Evolutionary conservation across 768 basidiomycete species (phyloP), one percentile per base, ranked within the genome.

Genomic region (Calocybe indica): DNA sequence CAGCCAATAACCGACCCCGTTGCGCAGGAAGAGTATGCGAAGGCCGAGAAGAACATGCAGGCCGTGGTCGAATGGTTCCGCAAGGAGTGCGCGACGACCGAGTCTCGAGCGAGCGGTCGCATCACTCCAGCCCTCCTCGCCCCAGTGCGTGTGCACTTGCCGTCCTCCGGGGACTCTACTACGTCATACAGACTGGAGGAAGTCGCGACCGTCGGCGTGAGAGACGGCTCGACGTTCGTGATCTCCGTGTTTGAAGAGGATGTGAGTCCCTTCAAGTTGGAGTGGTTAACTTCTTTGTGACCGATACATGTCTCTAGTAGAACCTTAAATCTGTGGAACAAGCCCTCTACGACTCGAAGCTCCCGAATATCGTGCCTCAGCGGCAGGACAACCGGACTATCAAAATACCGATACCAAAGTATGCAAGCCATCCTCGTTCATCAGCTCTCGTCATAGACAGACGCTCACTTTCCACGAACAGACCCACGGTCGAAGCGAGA

Each of bases 401-500:
- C 53, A 85, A 77, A 52, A 78, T 92, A 50, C 85, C 88, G 0
- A 80, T 92, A 61, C 85, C 90, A 37, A 90, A 82, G 89, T 90
- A 52, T 10, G 72, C 10, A 22, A 10, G 10, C 32, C 14, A 14
- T 40, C 12, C 40, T n/a, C 32, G 31, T 12, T 5, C 6, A 11
- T 44, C 31, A 5, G 7, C 36, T 7, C 34, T 38, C 28, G 43
- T 32, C n/a, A 14, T 45, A 34, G 31, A 35, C 15, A 52, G 7
- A 35, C 37, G 10, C 33, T 32, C 44, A 14, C 31, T 5, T 34
- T 43, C 13, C 31, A 30, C 12, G 40, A 41, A 5, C 42, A 92
- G 89, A 53, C 86, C 88, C 0, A 92, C 90, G 0, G 77, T 90
- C 5, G 88, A 91, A 38, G 77, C 83, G 0, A 77, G 85, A 10